These are phyloP conservation scores for Boletus hoseneyae DNA, from an alignment of 1,284 basidiomycete species.

Conservation along the genomic window DNA sequence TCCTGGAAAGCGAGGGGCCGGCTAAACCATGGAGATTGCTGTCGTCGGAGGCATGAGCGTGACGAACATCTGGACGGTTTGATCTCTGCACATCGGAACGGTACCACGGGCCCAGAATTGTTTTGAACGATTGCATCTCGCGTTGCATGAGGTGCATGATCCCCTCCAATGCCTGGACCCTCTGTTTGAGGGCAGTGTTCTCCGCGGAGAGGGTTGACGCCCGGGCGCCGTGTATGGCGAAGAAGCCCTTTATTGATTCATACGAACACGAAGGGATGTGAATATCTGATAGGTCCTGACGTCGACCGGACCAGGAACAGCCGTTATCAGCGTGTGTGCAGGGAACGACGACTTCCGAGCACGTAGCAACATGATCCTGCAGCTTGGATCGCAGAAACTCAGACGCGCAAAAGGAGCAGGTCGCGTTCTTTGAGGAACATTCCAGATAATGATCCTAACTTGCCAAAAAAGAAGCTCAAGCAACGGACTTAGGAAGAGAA, in stretches of 20 bases:
- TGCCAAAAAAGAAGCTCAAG: slow-evolving; percentile 5
- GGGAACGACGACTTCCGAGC: slow-evolving; percentile 38
- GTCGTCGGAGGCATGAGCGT: slow-evolving; percentile 15
- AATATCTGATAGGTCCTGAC: slow-evolving; percentile 35
- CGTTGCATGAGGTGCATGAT: slow-evolving; percentile 44
- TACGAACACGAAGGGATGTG: slow-evolving; percentile 57
- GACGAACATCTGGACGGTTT: slow-evolving; percentile 8
- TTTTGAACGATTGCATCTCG: slow-evolving; percentile 50
- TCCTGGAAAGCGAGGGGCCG: slow-evolving; percentile 12
- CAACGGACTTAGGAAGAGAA: neutral
- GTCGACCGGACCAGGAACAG: slow-evolving; percentile 52
- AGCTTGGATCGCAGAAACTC: slow-evolving; percentile 36
- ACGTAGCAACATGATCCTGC: slow-evolving; percentile 37
- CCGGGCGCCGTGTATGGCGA: slow-evolving; percentile 45
- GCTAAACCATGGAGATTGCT: slow-evolving; percentile 8
- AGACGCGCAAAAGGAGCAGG: slow-evolving; percentile 40
- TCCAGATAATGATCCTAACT: slow-evolving; percentile 37
- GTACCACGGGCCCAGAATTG: slow-evolving; percentile 66
- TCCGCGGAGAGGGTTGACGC: slow-evolving; percentile 50
- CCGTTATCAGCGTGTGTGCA: slow-evolving; percentile 54
- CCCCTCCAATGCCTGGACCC: slow-evolving; percentile 53
- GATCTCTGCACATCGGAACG: slow-evolving; percentile 27
- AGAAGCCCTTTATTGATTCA: slow-evolving; percentile 60
- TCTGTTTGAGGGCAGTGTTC: slow-evolving; percentile 55
- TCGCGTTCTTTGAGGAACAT: slow-evolving; percentile 36